A percentile compares a stretch with the other conserved stretches of the same genome.
These are phyloP conservation scores for Ceriops zippeliana DNA, from an alignment of 345 rosid genomes.

Conservation along the genomic window DNA sequence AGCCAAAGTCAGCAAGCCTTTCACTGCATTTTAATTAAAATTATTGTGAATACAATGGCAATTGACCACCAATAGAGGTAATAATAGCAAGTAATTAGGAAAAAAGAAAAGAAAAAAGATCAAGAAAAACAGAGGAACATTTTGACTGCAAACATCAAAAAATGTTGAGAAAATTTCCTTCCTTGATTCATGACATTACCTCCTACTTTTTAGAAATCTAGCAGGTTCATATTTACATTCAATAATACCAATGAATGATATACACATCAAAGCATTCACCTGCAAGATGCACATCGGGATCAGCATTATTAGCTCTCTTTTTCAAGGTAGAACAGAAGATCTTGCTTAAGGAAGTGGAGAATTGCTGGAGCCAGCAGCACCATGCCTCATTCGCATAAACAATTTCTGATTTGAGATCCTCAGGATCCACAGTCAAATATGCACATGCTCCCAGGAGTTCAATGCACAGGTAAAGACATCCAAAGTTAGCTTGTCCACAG, in stretches of 20 bases:
- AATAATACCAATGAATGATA: not conserved
- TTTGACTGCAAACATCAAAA: too few relatives aligned
- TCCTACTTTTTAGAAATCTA: not conserved
- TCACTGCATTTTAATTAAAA: slow-evolving; percentile 51
- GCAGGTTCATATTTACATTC: slow-evolving; percentile 2
- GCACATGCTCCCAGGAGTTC: slow-evolving; percentile 69
- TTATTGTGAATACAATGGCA: not conserved
- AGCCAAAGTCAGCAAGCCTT: slow-evolving; percentile 74
- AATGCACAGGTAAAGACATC: slow-evolving; percentile 63
- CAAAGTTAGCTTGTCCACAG: slow-evolving; percentile 44
- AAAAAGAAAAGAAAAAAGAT: not conserved
- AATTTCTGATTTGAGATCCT: slow-evolving; percentile 22
- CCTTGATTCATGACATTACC: not conserved
- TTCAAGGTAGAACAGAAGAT: slow-evolving; percentile 43
- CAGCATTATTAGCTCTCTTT: slow-evolving; percentile 24
- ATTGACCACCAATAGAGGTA: slow-evolving; percentile 1
- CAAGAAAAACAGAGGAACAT: not conserved
- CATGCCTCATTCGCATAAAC: slow-evolving; percentile 40
- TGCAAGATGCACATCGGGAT: slow-evolving; percentile 48
- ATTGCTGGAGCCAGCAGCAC: slow-evolving; percentile 45
- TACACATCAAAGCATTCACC: slow-evolving; percentile 44
- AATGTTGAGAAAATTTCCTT: too few relatives aligned
- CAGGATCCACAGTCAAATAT: slow-evolving; percentile 43
- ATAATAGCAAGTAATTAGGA: not conserved
- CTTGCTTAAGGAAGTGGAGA: slow-evolving; percentile 43